Base-by-base conservation (phyloP, 257 asterid genomes). In the Solanum okadae region DNA sequence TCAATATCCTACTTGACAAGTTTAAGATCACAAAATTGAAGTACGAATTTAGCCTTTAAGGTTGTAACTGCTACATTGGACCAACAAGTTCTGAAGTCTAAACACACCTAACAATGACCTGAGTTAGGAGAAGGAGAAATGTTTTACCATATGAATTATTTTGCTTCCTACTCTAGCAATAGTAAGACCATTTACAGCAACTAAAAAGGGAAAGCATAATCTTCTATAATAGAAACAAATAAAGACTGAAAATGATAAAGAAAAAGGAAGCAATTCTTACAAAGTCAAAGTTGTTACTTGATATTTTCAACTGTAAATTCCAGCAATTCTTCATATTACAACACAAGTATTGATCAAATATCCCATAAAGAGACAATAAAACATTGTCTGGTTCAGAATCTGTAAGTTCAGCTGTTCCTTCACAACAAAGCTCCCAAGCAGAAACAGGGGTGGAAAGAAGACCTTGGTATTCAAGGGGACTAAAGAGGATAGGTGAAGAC, bases 361-460 rank as follows among this genome's bases (percentile, higher is more conserved):
- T 90, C 72, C 88, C 90, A 85, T 86, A 92, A 63, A 88, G 85
- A 91, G 91, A 89, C 91, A 88, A 91, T 90, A 89, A 87, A 71
- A 52, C 91, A 84, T 90, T 79, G 90, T 90, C 91, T 87, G 49
- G 63, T 59, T 65, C 93, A 87, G 91, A 82, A 88, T 90, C 88
- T 65, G 46, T 67, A 37, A 38, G 44, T 72, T 72, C 3, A 31
- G 31, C 70, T 52, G 68, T 86, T 93, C 88, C 92, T 89, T 90
- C 93, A 89, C 90, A 91, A 92, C 87, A 91, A 89, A 87, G 89
- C 90, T 20, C 94, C 96, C 92, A 72, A 88, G 83, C 89, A 89
- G 92, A 93, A 89, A 91, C 65, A 83, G 92, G 91, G 87, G 29
- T 44, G 90, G 78, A 82, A 92, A 89, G 86, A 91, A 92, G 93